phyloP scores from a whole-genome alignment of 208 protist genomes.

The Novymonas esmeraldas region DNA sequence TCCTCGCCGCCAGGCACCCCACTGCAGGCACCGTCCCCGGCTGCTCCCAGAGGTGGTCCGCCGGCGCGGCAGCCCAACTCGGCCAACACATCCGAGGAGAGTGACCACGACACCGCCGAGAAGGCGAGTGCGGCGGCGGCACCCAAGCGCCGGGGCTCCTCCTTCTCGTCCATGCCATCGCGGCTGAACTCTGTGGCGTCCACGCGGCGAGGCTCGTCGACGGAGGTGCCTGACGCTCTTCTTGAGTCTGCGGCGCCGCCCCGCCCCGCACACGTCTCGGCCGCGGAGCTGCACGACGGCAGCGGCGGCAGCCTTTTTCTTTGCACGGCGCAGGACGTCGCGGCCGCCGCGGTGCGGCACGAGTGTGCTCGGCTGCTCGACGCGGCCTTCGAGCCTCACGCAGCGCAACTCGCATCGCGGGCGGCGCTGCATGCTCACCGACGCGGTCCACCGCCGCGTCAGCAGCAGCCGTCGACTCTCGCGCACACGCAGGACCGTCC shows the following conservation, averaged over 20 bases:
- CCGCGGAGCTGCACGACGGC: too few relatives aligned
- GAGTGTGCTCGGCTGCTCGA: constrained; percentile 5
- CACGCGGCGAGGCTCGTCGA: constrained; percentile 5
- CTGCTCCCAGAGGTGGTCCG: background rate
- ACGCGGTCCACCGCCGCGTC: too few relatives aligned
- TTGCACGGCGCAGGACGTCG: background rate
- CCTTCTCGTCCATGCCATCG: constrained; percentile 4
- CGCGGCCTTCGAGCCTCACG: too few relatives aligned
- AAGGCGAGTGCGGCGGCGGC: background rate
- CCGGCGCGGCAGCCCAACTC: background rate
- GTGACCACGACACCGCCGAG: background rate
- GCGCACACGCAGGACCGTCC: too few relatives aligned
- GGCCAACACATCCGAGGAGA: too few relatives aligned
- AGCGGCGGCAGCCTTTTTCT: background rate
- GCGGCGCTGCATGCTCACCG: too few relatives aligned
- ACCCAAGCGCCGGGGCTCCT: background rate
- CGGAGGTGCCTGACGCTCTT: background rate
- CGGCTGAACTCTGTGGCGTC: constrained; percentile 12
- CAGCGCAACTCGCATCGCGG: too few relatives aligned
- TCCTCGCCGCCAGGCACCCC: constrained; percentile 8
- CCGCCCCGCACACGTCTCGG: too few relatives aligned
- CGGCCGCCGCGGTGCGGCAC: constrained; percentile 10
- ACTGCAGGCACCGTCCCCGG: background rate
- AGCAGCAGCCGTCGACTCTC: too few relatives aligned
- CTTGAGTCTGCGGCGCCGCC: too few relatives aligned